Conservation (phyloP, 371 early-diverging fungal genomes). For the Rhizomucor miehei region DNA sequence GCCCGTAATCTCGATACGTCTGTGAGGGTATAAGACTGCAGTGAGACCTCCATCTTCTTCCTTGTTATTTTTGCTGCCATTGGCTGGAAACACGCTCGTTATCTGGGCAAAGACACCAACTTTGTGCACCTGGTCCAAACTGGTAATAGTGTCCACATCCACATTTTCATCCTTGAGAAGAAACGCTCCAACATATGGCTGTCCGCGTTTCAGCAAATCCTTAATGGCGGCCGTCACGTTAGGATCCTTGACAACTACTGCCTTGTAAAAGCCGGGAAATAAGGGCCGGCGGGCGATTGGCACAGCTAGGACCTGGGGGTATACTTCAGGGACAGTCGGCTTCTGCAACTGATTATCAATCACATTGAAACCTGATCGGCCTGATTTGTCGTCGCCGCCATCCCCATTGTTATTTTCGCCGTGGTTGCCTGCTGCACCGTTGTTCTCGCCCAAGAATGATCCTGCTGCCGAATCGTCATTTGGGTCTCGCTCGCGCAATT, state of each 20-base stretch:
- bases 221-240: conserved; percentile 89
- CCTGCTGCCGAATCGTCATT: conserved; percentile 23
- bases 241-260: conserved; percentile 92
- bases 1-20: conserved; percentile 81
- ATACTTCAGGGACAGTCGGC: conserved; percentile 81
- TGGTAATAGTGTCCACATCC: conserved; percentile 80
- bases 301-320: conserved; percentile 89
- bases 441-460: conserved; percentile 12
- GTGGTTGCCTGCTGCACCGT: conserved; percentile 25
- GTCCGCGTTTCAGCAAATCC: conserved; percentile 83
- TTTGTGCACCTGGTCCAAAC: conserved; percentile 75
- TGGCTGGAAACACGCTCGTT: conserved; percentile 88
- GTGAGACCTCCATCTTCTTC: conserved; percentile 83
- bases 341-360: conserved; percentile 65
- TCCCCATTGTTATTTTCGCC: conserved; percentile 19
- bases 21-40: conserved; percentile 92
- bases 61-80: conserved; percentile 19
- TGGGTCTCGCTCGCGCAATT: conserved; percentile 35
- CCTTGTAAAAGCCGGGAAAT: conserved; percentile 97
- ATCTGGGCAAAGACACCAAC: conserved; percentile 98
- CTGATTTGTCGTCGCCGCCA: conserved; percentile 23
- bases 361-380: conserved; percentile 28
- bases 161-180: conserved; percentile 84
- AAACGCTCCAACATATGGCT: conserved; percentile 95
- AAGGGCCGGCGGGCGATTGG: conserved; percentile 93